A percentile compares a stretch with the other conserved stretches of the same genome.
Conservation (phyloP, 208 protist genomes). For the Trypanosoma cruzi region DNA sequence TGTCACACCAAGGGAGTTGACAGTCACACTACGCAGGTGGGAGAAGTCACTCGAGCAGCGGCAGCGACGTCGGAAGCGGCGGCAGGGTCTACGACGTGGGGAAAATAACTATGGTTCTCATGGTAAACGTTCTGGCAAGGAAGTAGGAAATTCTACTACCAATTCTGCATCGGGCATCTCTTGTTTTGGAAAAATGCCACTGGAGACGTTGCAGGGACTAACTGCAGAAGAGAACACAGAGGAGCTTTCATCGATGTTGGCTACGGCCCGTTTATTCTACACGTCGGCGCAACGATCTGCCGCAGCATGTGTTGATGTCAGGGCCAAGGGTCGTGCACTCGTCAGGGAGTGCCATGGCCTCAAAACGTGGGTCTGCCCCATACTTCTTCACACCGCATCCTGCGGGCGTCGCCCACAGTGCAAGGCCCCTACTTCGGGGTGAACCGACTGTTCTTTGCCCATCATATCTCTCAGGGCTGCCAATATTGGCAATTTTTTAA, state of each 20-base stretch:
- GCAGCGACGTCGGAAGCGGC: neutral
- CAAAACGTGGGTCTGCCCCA: neutral
- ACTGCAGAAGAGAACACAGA: neutral
- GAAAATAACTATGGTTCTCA: neutral
- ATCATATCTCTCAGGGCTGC: neutral
- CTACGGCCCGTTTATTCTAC: constrained; percentile 15
- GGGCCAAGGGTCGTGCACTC: constrained; percentile 4
- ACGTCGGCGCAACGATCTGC: constrained; percentile 19
- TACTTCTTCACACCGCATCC: neutral
- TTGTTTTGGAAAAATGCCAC: neutral
- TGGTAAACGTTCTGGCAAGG: neutral
- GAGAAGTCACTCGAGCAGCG: neutral
- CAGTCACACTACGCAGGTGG: neutral
- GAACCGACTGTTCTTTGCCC: neutral
- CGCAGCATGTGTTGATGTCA: constrained; percentile 15
- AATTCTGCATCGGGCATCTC: neutral
- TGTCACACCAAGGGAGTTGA: constrained; percentile 23
- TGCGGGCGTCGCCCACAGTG: neutral
- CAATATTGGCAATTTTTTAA: neutral
- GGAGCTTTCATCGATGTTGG: constrained; percentile 4
- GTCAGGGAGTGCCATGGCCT: constrained; percentile 3
- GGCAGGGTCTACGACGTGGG: neutral
- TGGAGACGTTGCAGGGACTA: neutral
- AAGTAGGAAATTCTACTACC: neutral
- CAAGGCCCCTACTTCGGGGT: neutral